Percentiles rank a stretch among this genome's conserved stretches.
phyloP scores from a whole-genome alignment of 345 rosid species.

The Kandelia obovata region DNA sequence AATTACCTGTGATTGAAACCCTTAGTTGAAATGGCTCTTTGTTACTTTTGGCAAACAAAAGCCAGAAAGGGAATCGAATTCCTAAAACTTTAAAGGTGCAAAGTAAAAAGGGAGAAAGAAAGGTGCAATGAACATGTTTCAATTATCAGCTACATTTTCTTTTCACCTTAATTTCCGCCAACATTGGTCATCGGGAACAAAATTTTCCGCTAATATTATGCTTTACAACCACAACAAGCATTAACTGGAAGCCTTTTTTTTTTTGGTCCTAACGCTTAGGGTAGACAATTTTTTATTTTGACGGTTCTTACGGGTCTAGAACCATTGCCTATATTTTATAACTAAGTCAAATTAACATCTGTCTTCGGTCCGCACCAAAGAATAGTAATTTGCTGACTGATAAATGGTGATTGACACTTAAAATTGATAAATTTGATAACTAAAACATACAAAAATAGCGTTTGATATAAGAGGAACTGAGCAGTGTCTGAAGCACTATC shows the following conservation, averaged over 20 bases:
- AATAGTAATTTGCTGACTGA: too few relatives aligned
- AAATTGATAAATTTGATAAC: too few relatives aligned
- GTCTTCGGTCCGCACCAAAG: too few relatives aligned
- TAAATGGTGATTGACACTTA: too few relatives aligned
- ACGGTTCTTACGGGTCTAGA: too few relatives aligned
- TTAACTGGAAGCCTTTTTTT: conserved; percentile 18
- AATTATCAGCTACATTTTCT: too few relatives aligned
- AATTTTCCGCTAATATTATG: neutral
- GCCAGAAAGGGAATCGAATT: neutral
- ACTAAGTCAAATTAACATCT: neutral
- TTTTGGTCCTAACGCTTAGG: neutral
- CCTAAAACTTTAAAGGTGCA: neutral
- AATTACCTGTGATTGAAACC: too few relatives aligned
- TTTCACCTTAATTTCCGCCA: neutral
- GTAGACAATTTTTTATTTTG: neutral
- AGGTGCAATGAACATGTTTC: neutral
- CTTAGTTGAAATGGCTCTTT: too few relatives aligned
- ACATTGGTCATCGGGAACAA: too few relatives aligned
- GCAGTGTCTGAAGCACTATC: too few relatives aligned
- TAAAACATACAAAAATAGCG: too few relatives aligned
- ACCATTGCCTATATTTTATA: neutral
- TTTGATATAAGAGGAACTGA: too few relatives aligned
- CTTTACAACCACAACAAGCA: neutral
- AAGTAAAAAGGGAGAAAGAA: neutral
- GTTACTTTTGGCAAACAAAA: neutral